phyloP scores from a whole-genome alignment of 73 alveolate genomes.

The Breviolum minutum region DNA sequence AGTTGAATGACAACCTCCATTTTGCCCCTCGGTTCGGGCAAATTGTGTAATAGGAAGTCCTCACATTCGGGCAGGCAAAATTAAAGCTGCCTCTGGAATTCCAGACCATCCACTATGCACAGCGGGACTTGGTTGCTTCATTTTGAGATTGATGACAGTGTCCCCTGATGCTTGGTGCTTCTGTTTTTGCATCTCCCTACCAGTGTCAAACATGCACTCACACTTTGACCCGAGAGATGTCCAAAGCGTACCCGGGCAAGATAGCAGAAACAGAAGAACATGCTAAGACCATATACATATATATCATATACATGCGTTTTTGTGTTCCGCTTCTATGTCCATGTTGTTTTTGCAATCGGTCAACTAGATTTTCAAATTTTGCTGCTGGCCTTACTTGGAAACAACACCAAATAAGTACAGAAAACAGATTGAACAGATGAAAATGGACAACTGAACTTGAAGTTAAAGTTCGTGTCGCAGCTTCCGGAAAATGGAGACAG shows the following conservation, averaged over 20 bases:
- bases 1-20: no score
- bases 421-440: no score
- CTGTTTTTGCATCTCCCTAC: neutral
- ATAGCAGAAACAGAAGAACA: no score
- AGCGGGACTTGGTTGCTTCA: neutral
- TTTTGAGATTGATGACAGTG: slow-evolving; percentile 1
- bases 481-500: no score
- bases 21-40: neutral
- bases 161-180: neutral
- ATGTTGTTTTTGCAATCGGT: no score
- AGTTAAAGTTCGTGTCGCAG: no score
- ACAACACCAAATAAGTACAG: no score
- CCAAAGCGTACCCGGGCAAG: neutral
- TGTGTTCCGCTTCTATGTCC: no score
- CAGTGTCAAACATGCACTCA: neutral
- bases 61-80: neutral
- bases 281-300: neutral
- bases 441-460: no score
- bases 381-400: no score
- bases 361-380: no score
- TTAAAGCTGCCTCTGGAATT: neutral
- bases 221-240: neutral
- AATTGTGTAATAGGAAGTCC: neutral
- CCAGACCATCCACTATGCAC: neutral
- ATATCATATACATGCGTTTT: neutral